These are phyloP conservation scores for Trichomonas gallinae DNA, from an alignment of 208 protist species.

Conservation along the genomic window DNA sequence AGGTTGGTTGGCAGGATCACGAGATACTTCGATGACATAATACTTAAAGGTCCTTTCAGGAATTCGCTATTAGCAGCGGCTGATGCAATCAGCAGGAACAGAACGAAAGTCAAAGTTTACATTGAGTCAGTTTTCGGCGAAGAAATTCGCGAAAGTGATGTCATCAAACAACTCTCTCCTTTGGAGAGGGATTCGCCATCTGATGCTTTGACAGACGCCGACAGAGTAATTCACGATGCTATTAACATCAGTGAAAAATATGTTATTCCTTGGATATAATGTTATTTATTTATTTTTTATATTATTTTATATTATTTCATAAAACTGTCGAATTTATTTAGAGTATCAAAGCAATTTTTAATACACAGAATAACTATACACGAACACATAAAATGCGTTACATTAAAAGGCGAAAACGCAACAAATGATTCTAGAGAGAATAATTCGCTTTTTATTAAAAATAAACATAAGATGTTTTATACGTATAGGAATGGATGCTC, in stretches of 20 bases:
- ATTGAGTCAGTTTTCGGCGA: not conserved
- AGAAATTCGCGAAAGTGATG: not conserved
- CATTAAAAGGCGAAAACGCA: too few relatives aligned
- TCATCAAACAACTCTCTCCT: not conserved
- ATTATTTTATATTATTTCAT: not conserved
- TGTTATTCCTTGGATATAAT: not conserved
- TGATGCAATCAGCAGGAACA: not conserved
- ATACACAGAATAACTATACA: too few relatives aligned
- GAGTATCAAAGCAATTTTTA: too few relatives aligned
- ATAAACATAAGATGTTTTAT: too few relatives aligned
- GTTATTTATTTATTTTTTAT: not conserved
- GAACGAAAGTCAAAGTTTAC: not conserved
- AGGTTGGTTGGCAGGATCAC: not conserved
- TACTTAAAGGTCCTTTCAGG: not conserved
- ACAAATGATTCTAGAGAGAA: too few relatives aligned
- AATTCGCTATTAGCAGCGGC: not conserved
- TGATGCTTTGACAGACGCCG: not conserved
- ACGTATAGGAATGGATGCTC: too few relatives aligned
- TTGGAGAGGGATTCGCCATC: not conserved
- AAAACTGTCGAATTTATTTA: too few relatives aligned
- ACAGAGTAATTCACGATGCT: not conserved
- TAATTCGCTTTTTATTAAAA: too few relatives aligned
- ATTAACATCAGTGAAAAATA: not conserved
- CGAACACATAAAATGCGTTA: too few relatives aligned
- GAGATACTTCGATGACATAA: not conserved